Conservation (phyloP, 768 basidiomycete genomes). For the Sporobolomyces phaffii region DNA sequence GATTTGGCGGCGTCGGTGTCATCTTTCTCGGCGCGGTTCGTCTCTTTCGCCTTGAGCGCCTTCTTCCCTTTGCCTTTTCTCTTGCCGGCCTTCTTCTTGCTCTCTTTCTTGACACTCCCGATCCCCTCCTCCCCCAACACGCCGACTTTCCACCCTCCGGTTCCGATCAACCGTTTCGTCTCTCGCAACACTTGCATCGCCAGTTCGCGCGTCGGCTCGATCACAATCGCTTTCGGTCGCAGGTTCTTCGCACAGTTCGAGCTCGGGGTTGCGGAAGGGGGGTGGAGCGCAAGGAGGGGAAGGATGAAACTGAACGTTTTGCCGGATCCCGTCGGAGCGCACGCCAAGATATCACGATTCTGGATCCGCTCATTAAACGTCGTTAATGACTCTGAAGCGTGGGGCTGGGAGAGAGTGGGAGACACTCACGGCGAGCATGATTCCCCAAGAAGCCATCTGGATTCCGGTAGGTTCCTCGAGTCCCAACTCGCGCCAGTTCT, state of each 20-base stretch:
- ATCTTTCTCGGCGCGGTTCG: not conserved
- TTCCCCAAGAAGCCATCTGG: slow-evolving; percentile 71
- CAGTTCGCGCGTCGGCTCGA: slow-evolving; percentile 92
- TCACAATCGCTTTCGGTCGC: slow-evolving; percentile 68
- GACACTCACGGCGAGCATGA: slow-evolving; percentile 63
- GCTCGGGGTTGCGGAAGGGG: slow-evolving; percentile 45
- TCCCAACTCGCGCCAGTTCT: slow-evolving; percentile 59
- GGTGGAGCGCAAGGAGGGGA: slow-evolving; percentile 61
- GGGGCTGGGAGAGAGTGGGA: not conserved
- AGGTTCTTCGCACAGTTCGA: slow-evolving; percentile 40
- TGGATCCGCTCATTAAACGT: slow-evolving; percentile 44
- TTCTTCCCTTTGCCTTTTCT: slow-evolving; percentile 1
- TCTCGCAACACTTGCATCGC: slow-evolving; percentile 93
- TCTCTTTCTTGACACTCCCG: not conserved
- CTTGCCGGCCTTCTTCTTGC: not conserved
- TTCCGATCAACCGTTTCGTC: slow-evolving; percentile 62
- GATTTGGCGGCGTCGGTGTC: too few species aligned
- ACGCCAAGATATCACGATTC: slow-evolving; percentile 77
- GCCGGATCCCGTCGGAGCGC: slow-evolving; percentile 95
- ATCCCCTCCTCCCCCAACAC: slow-evolving; percentile 37
- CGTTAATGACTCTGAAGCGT: not conserved
- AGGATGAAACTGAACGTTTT: slow-evolving; percentile 91
- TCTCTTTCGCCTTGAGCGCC: not conserved
- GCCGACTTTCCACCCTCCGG: slow-evolving; percentile 44
- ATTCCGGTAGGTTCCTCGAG: slow-evolving; percentile 70